Evolutionary conservation across 306 rosid genomes (phyloP), one percentile per base, ranked within the genome.

Genomic region (Prunus mume): DNA sequence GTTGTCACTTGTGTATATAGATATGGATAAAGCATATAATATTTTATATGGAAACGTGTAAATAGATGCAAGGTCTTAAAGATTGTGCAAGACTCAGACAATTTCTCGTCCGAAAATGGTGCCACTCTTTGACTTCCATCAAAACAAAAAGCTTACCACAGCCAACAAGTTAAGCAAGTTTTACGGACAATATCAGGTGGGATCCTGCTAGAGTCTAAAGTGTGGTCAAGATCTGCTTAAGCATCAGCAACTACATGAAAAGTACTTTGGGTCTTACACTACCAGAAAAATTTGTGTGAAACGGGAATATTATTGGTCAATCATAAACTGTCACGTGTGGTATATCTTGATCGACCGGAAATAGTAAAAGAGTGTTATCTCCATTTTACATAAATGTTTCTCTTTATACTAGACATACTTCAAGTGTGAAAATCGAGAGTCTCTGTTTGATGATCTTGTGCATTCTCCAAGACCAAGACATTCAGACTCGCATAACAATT

Each of bases 321-420:
- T 38, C 0, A 47, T 0, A 47, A 0, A 47, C 0, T 47, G 52
- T 5, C 0, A 34, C 2, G 43, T 6, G 0, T 38, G 1, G 2
- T 0, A 38, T 38, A 1, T 7, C 0, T 2, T 38, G 1, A 1
- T 38, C 6, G 0, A 0, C 0, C 0, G 2, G 9, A 4, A 0
- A 38, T 1, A 38, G 2, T 0, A 0, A 38, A 38, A 6, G 0
- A 38, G 43, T 38, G 9, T 0, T 38, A 38, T 38, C 0, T 0
- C 10, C 0, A 7, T 38, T 38, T 38, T 0, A 38, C 2, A 1
- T 7, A 6, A 34, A 7, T 7, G 43, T 38, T 38, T 38, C 0
- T 38, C 9, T 1, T 13, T 13, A 14, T 5, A 51, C 19, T 51
- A 17, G 57, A 51, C 56, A 1, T 51, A 15, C n/a, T 51, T 17